phyloP scores from a whole-genome alignment of 345 rosid genomes.

The Euphorbia pulcherrima region DNA sequence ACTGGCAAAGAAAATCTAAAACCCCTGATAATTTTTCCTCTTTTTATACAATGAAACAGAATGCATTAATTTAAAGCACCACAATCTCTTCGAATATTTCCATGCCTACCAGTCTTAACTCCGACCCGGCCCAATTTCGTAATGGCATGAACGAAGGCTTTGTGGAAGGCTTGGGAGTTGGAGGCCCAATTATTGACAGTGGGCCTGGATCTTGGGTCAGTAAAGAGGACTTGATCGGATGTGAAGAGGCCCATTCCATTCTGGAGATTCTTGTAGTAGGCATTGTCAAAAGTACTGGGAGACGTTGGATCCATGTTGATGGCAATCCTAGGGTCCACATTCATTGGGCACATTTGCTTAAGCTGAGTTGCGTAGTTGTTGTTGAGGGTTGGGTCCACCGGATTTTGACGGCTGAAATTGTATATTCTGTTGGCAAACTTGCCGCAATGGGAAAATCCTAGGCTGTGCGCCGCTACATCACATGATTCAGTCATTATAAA shows the following conservation, averaged over 20 bases:
- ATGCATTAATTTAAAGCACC: conserved; percentile 17
- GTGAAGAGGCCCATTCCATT: conserved; percentile 62
- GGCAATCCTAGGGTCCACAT: conserved; percentile 66
- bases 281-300: conserved; percentile 65
- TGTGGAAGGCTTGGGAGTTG: too few relatives aligned
- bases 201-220: conserved; percentile 54
- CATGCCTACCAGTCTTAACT: conserved; percentile 20
- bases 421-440: conserved; percentile 57
- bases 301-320: conserved; percentile 77
- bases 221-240: conserved; percentile 67
- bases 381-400: conserved; percentile 46
- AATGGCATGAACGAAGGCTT: too few relatives aligned
- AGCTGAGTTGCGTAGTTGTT: conserved; percentile 51
- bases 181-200: conserved; percentile 42
- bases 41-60: too few relatives aligned
- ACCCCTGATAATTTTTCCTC: not conserved
- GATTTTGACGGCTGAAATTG: conserved; percentile 45
- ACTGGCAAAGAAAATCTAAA: not conserved
- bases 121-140: too few relatives aligned
- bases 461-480: conserved; percentile 70
- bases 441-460: conserved; percentile 82
- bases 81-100: conserved; percentile 72
- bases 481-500: too few relatives aligned
- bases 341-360: conserved; percentile 55
- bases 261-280: conserved; percentile 62